These are phyloP conservation scores for Angomonas ambiguus DNA, from an alignment of 208 protist genomes.

Conservation along the genomic window DNA sequence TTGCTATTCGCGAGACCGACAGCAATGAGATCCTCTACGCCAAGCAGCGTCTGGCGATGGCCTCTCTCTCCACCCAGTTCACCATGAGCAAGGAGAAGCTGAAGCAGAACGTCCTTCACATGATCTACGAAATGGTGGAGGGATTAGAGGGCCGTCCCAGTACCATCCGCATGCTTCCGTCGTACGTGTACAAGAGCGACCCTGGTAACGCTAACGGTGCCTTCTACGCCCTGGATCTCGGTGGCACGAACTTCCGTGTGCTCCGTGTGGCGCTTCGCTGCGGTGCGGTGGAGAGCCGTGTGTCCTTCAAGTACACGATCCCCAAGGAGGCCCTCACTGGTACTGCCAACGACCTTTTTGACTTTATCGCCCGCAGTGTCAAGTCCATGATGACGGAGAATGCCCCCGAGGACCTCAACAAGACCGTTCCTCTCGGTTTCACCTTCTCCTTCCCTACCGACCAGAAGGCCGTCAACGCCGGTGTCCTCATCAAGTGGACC, in stretches of 20 bases:
- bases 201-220: conserved; percentile 48
- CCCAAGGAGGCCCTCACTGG: conserved; percentile 44
- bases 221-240: conserved; percentile 89
- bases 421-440: conserved; percentile 78
- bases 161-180: conserved; percentile 83
- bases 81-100: conserved; percentile 46
- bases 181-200: conserved; percentile 72
- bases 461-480: conserved; percentile 70
- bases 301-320: conserved; percentile 53
- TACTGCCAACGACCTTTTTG: conserved; percentile 68
- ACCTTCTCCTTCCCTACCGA: conserved; percentile 92
- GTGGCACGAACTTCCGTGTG: conserved; percentile 90
- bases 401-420: conserved; percentile 55
- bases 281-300: conserved; percentile 40
- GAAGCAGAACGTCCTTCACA: conserved; percentile 66
- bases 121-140: conserved; percentile 82
- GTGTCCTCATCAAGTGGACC: conserved; percentile 87
- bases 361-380: conserved; percentile 82
- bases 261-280: conserved; percentile 53
- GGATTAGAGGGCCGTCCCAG: conserved; percentile 68
- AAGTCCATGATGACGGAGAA: conserved; percentile 51
- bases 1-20: conserved; percentile 54
- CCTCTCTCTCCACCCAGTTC: conserved; percentile 65
- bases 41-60: conserved; percentile 72
- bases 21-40: conserved; percentile 54